These are phyloP conservation scores for Daldinia sp. DNA, from an alignment of 2,329 filamentous ascomycete species.

Conservation along the genomic window DNA sequence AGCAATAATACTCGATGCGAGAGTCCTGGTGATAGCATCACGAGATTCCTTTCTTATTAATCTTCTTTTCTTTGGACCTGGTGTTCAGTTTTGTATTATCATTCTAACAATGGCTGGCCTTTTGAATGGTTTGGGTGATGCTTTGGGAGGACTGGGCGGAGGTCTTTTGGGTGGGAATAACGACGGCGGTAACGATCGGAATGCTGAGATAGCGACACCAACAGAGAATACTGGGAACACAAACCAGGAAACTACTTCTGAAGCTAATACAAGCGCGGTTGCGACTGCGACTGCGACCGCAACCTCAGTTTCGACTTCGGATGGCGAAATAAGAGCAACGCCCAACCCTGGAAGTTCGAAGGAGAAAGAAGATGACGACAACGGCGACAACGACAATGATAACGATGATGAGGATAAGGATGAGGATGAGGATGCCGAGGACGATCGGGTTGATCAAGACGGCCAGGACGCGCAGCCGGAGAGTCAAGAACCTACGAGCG, in stretches of 20 bases:
- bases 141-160: constrained; percentile 39
- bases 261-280: constrained; percentile 20
- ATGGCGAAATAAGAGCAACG: constrained; percentile 21
- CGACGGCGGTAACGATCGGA: constrained; percentile 13
- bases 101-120: constrained; percentile 50
- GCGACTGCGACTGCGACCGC: background rate
- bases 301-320: constrained; percentile 19
- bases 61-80: constrained; percentile 49
- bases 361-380: constrained; percentile 1
- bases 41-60: constrained; percentile 26
- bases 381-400: background rate
- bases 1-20: constrained; percentile 40
- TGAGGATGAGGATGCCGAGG: too few relatives aligned
- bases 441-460: background rate
- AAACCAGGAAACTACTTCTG: constrained; percentile 20
- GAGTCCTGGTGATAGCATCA: constrained; percentile 29
- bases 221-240: constrained; percentile 32
- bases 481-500: background rate
- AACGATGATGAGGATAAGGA: constrained; percentile 7
- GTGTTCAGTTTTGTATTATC: constrained; percentile 45
- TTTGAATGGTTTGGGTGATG: constrained; percentile 43
- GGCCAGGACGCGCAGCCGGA: background rate
- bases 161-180: constrained; percentile 31
- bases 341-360: constrained; percentile 20
- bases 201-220: constrained; percentile 25